phyloP scores from a whole-genome alignment of 2,329 filamentous ascomycete genomes.

The Esteya vermicola region DNA sequence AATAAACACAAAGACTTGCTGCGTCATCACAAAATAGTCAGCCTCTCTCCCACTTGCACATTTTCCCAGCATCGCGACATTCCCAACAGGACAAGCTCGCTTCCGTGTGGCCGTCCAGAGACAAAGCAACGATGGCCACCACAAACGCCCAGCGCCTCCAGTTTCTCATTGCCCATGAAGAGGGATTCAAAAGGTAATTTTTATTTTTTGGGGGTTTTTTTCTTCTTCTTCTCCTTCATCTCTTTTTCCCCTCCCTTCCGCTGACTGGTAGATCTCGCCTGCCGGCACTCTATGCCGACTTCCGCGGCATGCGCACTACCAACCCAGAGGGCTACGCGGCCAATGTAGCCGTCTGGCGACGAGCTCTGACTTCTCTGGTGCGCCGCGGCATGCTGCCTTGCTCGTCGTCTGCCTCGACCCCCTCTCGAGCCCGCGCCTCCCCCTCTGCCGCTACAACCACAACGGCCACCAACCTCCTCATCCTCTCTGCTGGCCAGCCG shows the following conservation, averaged over 20 bases:
- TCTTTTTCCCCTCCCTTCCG: neutral
- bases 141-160: constrained; percentile 11
- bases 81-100: no score
- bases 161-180: constrained; percentile 9
- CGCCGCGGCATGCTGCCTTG: constrained; percentile 18
- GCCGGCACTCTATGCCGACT: constrained; percentile 15
- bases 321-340: constrained; percentile 15
- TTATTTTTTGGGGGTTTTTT: neutral
- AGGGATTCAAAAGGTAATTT: constrained; percentile 9
- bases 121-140: constrained; percentile 6
- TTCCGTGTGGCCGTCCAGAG: no score
- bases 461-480: constrained; percentile 25
- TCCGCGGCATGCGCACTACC: constrained; percentile 12
- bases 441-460: neutral
- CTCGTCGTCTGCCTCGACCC: constrained; percentile 1
- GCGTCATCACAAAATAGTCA: no score
- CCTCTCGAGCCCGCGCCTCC: neutral
- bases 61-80: no score
- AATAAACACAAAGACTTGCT: no score
- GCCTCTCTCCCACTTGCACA: no score
- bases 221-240: neutral
- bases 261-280: constrained; percentile 11
- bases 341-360: constrained; percentile 22
- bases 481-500: constrained; percentile 42
- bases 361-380: constrained; percentile 16